These are phyloP conservation scores for Bassia scoparia DNA, from an alignment of 148 eudicot species.

Conservation along the genomic window DNA sequence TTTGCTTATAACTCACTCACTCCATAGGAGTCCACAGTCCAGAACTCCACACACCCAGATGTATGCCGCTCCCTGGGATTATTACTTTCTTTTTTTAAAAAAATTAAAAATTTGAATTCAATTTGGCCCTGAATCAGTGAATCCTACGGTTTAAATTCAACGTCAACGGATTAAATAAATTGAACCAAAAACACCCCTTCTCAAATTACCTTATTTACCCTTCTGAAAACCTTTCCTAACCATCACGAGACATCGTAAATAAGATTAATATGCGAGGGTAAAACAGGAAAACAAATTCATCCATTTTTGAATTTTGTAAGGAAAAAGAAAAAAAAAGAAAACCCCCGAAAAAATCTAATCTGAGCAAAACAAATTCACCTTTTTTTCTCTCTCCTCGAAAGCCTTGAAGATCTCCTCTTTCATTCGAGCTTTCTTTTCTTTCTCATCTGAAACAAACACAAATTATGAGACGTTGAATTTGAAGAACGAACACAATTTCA, in stretches of 20 bases:
- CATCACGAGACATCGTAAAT: background rate
- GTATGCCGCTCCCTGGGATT: too few relatives aligned
- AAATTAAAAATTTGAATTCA: background rate
- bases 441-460: background rate
- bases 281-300: constrained; percentile 9
- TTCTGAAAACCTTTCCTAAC: too few relatives aligned
- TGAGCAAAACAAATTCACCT: background rate
- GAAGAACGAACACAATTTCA: background rate
- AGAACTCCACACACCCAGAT: too few relatives aligned
- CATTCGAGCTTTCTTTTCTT: background rate
- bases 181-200: background rate
- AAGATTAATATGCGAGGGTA: background rate
- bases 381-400: constrained; percentile 9
- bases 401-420: background rate
- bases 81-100: too few relatives aligned
- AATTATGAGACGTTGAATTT: constrained; percentile 8
- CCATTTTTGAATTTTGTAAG: background rate
- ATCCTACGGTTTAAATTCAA: constrained; percentile 20
- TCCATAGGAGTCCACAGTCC: too few relatives aligned
- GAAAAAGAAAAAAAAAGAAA: background rate
- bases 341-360: constrained; percentile 7
- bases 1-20: too few relatives aligned
- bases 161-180: constrained; percentile 20
- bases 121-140: constrained; percentile 12
- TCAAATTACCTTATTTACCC: constrained; percentile 13